Evolutionary conservation across 345 rosid genomes (phyloP).

Genomic region (Carallia pectinifolia): DNA sequence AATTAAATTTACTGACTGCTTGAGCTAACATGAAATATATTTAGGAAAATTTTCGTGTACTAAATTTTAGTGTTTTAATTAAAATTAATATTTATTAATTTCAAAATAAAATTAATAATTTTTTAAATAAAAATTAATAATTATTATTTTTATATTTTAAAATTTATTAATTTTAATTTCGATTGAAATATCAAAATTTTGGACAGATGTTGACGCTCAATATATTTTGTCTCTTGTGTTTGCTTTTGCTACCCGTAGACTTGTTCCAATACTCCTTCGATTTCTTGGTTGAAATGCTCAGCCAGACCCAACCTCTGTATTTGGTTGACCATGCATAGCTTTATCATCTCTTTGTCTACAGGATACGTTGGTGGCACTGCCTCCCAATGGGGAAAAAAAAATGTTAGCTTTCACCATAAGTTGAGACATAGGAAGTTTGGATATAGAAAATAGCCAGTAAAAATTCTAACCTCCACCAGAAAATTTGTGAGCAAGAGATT

Average conservation of each 20-base stretch:
- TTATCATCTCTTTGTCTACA: slow-evolving; percentile 49
- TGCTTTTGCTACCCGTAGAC: slow-evolving; percentile 34
- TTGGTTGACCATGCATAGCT: slow-evolving; percentile 48
- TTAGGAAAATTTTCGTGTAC: too few species aligned
- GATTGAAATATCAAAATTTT: too few species aligned
- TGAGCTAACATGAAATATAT: too few species aligned
- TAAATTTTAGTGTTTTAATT: too few species aligned
- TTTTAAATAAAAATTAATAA: too few species aligned
- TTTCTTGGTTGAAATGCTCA: slow-evolving; percentile 47
- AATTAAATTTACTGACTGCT: too few species aligned
- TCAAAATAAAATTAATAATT: too few species aligned
- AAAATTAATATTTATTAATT: too few species aligned
- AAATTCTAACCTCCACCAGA: slow-evolving; percentile 41
- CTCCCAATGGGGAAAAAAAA: too few species aligned
- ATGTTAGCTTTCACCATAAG: background rate
- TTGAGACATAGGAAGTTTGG: background rate
- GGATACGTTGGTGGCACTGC: slow-evolving; percentile 51
- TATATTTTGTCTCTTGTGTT: background rate
- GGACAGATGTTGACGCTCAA: too few species aligned
- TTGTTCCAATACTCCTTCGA: slow-evolving; percentile 37
- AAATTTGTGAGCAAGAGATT: slow-evolving; percentile 37
- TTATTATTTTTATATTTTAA: too few species aligned
- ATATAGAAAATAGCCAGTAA: background rate
- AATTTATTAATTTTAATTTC: too few species aligned
- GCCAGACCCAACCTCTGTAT: slow-evolving; percentile 49